These are phyloP conservation scores for Mrakia hoshinonis DNA, from an alignment of 768 basidiomycete species.

Conservation along the genomic window DNA sequence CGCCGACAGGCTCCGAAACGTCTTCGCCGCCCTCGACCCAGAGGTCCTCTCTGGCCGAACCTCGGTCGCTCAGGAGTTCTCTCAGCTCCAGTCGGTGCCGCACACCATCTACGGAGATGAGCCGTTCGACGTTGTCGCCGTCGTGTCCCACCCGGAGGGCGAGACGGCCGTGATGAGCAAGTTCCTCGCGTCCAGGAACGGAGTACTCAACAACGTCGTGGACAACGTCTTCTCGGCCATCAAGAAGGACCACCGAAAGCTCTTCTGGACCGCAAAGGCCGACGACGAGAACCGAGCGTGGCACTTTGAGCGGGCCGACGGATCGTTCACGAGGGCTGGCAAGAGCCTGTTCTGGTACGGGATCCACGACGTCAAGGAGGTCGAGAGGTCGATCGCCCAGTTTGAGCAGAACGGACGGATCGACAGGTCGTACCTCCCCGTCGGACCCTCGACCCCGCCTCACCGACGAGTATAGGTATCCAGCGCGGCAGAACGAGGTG, in stretches of 20 bases:
- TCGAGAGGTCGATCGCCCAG: slow-evolving; percentile 68
- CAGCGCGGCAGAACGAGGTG: too few species aligned
- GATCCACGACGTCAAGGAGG: slow-evolving; percentile 78
- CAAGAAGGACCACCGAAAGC: slow-evolving; percentile 80
- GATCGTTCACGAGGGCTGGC: slow-evolving; percentile 90
- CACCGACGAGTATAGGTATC: slow-evolving; percentile 22
- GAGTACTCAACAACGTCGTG: slow-evolving; percentile 84
- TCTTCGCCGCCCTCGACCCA: slow-evolving; percentile 90
- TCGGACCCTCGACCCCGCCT: slow-evolving; percentile 43
- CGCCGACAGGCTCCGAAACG: slow-evolving; percentile 85
- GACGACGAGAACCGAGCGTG: slow-evolving; percentile 95
- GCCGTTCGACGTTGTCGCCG: slow-evolving; percentile 86
- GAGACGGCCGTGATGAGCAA: slow-evolving; percentile 87
- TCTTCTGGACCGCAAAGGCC: slow-evolving; percentile 96
- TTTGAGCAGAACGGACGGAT: slow-evolving; percentile 64
- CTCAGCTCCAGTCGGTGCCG: slow-evolving; percentile 66
- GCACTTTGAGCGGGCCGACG: slow-evolving; percentile 98
- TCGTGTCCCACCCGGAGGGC: slow-evolving; percentile 83
- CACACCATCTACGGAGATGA: slow-evolving; percentile 98
- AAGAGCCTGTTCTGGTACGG: slow-evolving; percentile 98
- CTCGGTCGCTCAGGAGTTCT: slow-evolving; percentile 79
- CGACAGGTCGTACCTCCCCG: slow-evolving; percentile 80
- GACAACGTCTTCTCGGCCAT: slow-evolving; percentile 98
- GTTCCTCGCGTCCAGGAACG: slow-evolving; percentile 75
- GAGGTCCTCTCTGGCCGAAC: slow-evolving; percentile 73